Evolutionary conservation across 1,139 yeast genomes (phyloP), one percentile per base, ranked within the genome.

Genomic region (Yamadazyma triangularis): DNA sequence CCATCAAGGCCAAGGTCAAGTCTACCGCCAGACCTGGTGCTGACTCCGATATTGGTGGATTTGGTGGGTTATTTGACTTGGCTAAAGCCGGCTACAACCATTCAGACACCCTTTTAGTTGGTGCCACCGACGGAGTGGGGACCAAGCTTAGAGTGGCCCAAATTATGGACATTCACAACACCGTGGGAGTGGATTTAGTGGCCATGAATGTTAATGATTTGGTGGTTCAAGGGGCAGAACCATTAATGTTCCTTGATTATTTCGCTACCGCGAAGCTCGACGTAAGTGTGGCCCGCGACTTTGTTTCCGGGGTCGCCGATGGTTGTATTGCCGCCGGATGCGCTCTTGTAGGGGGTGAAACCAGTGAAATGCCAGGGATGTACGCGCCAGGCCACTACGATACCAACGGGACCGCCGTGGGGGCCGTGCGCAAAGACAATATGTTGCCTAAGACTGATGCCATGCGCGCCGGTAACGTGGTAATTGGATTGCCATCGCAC

Each of bases 351-450:
- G 99, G 99, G 34, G 99, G 98, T 45, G 98, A 93, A 61, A 93
- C 99, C 29, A 86, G 95, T 35, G 99, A 93, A 70, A 93, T 93
- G 99, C 99, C 99, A 25, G 98, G 98, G 44, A 87, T 93, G 83
- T 93, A 93, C 53, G 84, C 80, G 36, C 88, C 79, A 36, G 94
- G 93, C 27, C 98, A 93, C 59, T 93, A 93, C 56, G 99, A 93
- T 60, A 89, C 96, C 38, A 91, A 91, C 51, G 98, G 99, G 60
- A 91, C 98, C 25, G 93, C 96, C 31, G 89, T 93, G 31, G 99
- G 99, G 50, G 98, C 98, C n/a, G 97, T 93, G n/a, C 66, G 73
- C 45, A 85, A 83, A 51, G 62, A 68, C 40, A 73, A 76, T 43
- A 76, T 91, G 33, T 69, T 93, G 47, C 98, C 99, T 25, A 73